Percentiles rank a stretch among this genome's conserved stretches.
Conservation (phyloP, 306 rosid species). For the Canavalia gladiata region DNA sequence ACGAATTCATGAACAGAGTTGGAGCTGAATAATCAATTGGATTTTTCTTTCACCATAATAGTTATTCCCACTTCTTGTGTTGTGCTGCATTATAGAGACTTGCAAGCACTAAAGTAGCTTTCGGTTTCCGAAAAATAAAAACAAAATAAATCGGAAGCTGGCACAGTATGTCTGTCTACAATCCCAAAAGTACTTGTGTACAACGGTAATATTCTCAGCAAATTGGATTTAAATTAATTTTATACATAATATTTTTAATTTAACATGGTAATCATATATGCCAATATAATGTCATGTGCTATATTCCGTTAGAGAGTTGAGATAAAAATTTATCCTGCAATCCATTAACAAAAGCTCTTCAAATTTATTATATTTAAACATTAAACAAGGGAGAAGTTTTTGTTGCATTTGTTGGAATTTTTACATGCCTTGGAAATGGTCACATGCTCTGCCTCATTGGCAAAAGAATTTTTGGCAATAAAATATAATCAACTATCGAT, state of each 20-base stretch:
- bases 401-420: not conserved
- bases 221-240: not conserved
- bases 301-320: not conserved
- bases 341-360: not conserved
- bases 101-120: not conserved
- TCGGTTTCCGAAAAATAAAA: not conserved
- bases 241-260: not conserved
- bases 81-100: not conserved
- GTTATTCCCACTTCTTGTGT: not conserved
- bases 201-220: slow-evolving; percentile 28
- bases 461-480: not conserved
- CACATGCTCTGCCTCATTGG: not conserved
- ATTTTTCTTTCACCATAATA: not conserved
- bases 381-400: not conserved
- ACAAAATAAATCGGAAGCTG: not conserved
- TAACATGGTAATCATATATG: not conserved
- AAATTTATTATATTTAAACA: not conserved
- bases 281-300: not conserved
- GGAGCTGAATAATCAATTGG: not conserved
- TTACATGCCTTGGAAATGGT: not conserved
- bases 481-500: not conserved
- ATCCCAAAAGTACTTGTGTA: not conserved
- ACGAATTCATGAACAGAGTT: not conserved
- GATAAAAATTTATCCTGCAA: not conserved
- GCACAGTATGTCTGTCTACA: not conserved